Evolutionary conservation across 1,284 basidiomycete species (phyloP), one percentile per base, ranked within the genome.

Genomic region (Afroboletus lepidellus): DNA sequence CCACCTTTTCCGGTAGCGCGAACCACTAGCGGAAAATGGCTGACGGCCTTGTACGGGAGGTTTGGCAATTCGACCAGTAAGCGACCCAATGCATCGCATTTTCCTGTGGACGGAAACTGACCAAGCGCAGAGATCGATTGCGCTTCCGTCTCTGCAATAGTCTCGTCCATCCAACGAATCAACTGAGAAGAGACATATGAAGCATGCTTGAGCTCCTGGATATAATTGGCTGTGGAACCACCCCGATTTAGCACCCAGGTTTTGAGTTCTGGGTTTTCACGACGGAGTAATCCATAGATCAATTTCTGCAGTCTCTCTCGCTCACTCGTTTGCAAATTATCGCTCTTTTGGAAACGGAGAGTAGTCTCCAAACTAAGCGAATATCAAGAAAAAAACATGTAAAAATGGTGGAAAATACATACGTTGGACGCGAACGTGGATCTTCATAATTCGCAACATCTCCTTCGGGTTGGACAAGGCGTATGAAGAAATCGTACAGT

Each of bases 401-500:
- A 7, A 6, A 5, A 8, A 8, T 5, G 9, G 13, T 3, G 5
- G 3, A 7, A 11, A 21, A 20, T 6, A 56, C 55, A 36, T 52
- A 56, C 54, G 30, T 57, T 16, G 55, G 55, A 2, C 46, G 42
- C 2, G 47, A 16, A 7, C 18, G 20, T 4, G 43, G 44, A 32
- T 56, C 54, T 41, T 56, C 45, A 5, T 57, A 32, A 29, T 27
- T 5, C 1, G 16, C 48, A 16, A 53, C 16, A 8, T 38, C 30
- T 20, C n/a, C 32, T 16, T 51, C 11, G 8, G 11, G 25, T n/a
- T 45, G 32, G 8, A 57, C 5, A 0, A 53, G 55, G 3, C 55
- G 55, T 15, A 45, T 37, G 30, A 56, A 56, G 16, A 57, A 57
- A 24, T 56, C 54, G 1, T 46, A 55, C n/a, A 55, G 25, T 15